Conservation (phyloP, 2,329 filamentous ascomycete genomes). For the Phyllosticta citribraziliensis region DNA sequence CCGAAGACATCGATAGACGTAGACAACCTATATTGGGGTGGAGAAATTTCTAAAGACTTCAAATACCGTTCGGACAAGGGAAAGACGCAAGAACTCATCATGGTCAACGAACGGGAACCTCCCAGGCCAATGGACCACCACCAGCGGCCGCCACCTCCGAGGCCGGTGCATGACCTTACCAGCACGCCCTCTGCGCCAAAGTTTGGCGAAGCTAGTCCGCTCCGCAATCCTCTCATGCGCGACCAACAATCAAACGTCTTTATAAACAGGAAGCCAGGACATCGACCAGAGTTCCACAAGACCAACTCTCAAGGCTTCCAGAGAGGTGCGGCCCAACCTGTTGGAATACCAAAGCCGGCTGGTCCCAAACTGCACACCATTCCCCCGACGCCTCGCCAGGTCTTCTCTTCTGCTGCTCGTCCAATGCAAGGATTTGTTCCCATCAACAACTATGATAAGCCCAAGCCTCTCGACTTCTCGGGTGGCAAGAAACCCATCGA, state of each 20-base stretch:
- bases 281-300: conserved; percentile 41
- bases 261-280: conserved; percentile 42
- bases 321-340: conserved; percentile 18
- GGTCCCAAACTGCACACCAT: conserved; percentile 34
- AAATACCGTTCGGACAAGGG: background rate
- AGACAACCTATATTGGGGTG: conserved; percentile 8
- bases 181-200: conserved; percentile 17
- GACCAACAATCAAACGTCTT: conserved; percentile 27
- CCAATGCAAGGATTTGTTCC: conserved; percentile 31
- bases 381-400: conserved; percentile 40
- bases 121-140: conserved; percentile 19
- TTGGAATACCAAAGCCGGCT: conserved; percentile 40
- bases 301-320: conserved; percentile 4
- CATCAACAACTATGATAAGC: conserved; percentile 18
- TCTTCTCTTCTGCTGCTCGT: conserved; percentile 45
- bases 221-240: conserved; percentile 39
- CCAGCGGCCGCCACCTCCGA: background rate
- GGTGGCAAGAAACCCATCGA: conserved; percentile 34
- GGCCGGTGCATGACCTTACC: background rate
- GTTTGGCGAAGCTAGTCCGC: conserved; percentile 50
- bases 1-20: conserved; percentile 2
- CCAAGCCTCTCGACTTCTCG: background rate
- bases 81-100: conserved; percentile 20
- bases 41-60: background rate
- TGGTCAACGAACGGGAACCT: conserved; percentile 44